Conservation (phyloP, 2,329 filamentous ascomycete species). For the Neofusicoccum umdonicola region DNA sequence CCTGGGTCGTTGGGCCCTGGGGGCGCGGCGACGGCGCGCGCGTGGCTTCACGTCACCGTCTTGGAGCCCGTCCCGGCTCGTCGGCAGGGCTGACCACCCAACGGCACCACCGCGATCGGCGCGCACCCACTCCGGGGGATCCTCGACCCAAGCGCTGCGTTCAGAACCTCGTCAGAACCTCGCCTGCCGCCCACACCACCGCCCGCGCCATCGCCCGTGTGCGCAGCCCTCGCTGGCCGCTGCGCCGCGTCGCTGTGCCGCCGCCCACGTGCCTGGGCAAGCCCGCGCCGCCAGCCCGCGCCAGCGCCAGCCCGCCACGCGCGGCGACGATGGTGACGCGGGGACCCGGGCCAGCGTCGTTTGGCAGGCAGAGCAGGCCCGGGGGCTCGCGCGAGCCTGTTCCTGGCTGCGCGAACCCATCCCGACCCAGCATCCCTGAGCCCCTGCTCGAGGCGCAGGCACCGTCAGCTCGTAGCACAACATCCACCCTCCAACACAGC, state of each 20-base stretch:
- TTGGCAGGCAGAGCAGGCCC: too few relatives aligned
- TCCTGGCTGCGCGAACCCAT: constrained; percentile 7
- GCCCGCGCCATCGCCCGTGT: neutral
- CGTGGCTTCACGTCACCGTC: constrained; percentile 5
- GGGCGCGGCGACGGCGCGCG: neutral
- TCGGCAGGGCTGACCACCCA: neutral
- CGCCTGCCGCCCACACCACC: neutral
- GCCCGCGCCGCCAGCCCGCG: neutral
- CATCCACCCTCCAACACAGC: constrained; percentile 3
- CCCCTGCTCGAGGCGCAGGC: constrained; percentile 7
- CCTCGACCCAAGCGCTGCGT: neutral
- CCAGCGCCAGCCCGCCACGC: too few relatives aligned
- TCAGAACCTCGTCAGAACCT: too few relatives aligned
- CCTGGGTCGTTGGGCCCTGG: neutral
- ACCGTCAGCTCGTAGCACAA: constrained; percentile 12
- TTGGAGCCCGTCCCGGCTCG: neutral
- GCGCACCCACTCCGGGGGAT: constrained; percentile 11
- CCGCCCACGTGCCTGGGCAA: neutral
- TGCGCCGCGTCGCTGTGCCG: too few relatives aligned
- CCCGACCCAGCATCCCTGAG: neutral
- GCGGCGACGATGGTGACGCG: too few relatives aligned
- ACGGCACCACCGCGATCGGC: constrained; percentile 6
- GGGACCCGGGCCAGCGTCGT: too few relatives aligned
- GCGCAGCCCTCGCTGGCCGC: too few relatives aligned
- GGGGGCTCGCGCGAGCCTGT: neutral